These are phyloP conservation scores for Buxus sempervirens DNA, from an alignment of 164 flowering plant species.

Conservation along the genomic window DNA sequence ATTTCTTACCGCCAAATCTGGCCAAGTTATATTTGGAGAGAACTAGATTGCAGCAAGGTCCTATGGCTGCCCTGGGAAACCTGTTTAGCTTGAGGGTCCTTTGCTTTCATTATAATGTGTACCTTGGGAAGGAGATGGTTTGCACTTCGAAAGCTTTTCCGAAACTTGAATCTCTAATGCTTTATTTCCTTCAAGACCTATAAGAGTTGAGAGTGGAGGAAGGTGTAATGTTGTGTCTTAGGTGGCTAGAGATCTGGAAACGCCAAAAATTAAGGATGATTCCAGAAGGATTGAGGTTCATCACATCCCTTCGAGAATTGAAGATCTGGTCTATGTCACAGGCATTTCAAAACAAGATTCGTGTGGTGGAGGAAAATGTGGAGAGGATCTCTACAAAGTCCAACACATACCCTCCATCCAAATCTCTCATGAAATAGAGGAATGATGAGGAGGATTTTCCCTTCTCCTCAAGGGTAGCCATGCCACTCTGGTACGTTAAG, in stretches of 20 bases:
- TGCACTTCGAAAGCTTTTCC: neutral
- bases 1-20: neutral
- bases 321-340: neutral
- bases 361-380: too few species aligned
- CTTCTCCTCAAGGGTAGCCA: too few species aligned
- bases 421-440: too few species aligned
- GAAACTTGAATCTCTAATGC: neutral
- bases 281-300: constrained; percentile 10
- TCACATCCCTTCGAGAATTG: constrained; percentile 1
- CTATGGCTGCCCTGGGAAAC: neutral
- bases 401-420: too few species aligned
- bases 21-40: too few species aligned
- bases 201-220: constrained; percentile 8
- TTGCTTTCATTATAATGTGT: neutral
- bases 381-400: too few species aligned
- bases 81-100: too few species aligned
- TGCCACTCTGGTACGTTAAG: too few species aligned
- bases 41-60: neutral
- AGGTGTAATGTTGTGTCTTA: constrained; percentile 9
- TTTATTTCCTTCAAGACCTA: neutral
- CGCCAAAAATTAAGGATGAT: constrained; percentile 7
- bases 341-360: too few species aligned
- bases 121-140: neutral
- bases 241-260: neutral
- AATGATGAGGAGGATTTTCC: too few species aligned